These are phyloP conservation scores for Globisporangium camurandrum DNA, from an alignment of 352 stramenopile species.

Conservation along the genomic window DNA sequence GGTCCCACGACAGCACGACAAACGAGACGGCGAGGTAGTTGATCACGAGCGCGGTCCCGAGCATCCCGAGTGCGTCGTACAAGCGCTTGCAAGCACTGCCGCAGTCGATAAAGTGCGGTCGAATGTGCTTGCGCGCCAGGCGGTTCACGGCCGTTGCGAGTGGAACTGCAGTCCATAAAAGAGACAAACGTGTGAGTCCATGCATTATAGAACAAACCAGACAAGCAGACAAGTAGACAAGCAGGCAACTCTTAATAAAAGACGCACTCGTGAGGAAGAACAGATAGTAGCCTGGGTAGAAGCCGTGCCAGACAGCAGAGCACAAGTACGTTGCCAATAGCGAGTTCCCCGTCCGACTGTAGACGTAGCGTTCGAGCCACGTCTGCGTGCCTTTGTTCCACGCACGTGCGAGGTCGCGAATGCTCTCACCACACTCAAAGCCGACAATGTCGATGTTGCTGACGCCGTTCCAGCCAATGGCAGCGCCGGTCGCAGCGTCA, in stretches of 20 bases:
- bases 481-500: conserved; percentile 71
- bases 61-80: conserved; percentile 47
- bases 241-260: neutral
- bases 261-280: conserved; percentile 87
- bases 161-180: conserved; percentile 19
- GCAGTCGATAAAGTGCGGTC: conserved; percentile 53
- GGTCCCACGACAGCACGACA: conserved; percentile 60
- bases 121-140: conserved; percentile 52
- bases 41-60: conserved; percentile 41
- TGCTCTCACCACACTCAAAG: conserved; percentile 91
- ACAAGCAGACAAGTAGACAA: neutral
- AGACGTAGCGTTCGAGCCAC: conserved; percentile 94
- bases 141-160: conserved; percentile 64
- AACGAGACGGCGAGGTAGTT: conserved; percentile 74
- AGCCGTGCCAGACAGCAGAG: conserved; percentile 95
- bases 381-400: conserved; percentile 98
- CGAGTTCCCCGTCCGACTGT: conserved; percentile 89
- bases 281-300: conserved; percentile 96
- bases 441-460: conserved; percentile 96
- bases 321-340: conserved; percentile 89
- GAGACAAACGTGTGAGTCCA: conserved; percentile 6
- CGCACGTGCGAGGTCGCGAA: conserved; percentile 80
- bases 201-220: conserved; percentile 1
- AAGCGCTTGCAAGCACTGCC: conserved; percentile 54
- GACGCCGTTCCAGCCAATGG: conserved; percentile 90